These are phyloP conservation scores for Taphrina betulina DNA, from an alignment of 1,139 yeast genomes.

Conservation along the genomic window DNA sequence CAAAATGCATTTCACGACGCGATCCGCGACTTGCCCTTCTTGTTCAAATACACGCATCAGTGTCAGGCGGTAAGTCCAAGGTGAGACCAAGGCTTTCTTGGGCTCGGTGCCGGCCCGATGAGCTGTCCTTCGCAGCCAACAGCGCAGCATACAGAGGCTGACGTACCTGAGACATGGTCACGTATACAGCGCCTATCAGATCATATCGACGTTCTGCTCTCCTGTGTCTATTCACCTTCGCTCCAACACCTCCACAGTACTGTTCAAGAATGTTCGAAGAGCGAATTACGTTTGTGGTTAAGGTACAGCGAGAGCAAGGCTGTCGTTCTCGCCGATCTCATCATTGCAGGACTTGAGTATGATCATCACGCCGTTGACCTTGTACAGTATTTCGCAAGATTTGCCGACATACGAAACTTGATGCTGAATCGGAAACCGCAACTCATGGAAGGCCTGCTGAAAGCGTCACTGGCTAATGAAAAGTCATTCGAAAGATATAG, in stretches of 20 bases:
- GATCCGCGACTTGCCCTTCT: no score
- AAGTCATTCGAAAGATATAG: constrained; percentile 12
- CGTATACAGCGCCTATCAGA: no score
- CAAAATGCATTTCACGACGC: no score
- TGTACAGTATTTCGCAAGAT: background rate
- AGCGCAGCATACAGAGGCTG: no score
- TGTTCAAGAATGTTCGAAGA: background rate
- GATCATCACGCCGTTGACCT: constrained; percentile 2
- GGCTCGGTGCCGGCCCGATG: no score
- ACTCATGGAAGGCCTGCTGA: background rate
- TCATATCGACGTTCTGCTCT: background rate
- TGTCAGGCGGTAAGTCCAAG: no score
- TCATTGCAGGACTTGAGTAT: constrained; percentile 4
- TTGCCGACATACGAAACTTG: background rate
- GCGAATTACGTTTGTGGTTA: background rate
- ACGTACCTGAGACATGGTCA: no score
- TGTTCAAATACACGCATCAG: no score
- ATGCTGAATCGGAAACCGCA: background rate
- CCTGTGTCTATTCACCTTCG: constrained; percentile 4
- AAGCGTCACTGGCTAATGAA: constrained; percentile 9
- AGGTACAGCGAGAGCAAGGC: background rate
- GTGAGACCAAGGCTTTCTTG: no score
- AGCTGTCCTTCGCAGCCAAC: no score
- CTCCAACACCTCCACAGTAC: background rate
- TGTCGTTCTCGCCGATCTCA: constrained; percentile 1